These are phyloP conservation scores for Gnomoniopsis smithogilvyi DNA, from an alignment of 2,329 filamentous ascomycete genomes.

Conservation along the genomic window DNA sequence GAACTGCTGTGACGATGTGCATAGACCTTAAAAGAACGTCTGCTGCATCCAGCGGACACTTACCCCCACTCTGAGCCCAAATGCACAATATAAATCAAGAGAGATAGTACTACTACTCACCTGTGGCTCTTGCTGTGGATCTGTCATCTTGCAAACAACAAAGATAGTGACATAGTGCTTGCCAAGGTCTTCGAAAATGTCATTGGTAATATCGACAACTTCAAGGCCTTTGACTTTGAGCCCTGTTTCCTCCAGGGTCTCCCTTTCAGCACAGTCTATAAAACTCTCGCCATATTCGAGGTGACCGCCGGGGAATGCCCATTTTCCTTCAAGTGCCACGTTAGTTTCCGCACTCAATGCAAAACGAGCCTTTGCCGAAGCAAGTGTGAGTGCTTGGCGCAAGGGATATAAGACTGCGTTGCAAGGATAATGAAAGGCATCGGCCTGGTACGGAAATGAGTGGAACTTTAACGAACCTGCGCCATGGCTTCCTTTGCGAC, in stretches of 20 bases:
- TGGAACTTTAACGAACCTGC: conserved; percentile 36
- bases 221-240: conserved; percentile 50
- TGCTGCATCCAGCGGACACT: neutral
- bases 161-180: conserved; percentile 78
- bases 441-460: neutral
- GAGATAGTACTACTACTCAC: conserved; percentile 36
- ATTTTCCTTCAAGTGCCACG: conserved; percentile 26
- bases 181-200: conserved; percentile 53
- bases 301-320: conserved; percentile 72
- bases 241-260: conserved; percentile 69
- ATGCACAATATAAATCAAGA: no score
- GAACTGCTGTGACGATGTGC: no score
- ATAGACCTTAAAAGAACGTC: neutral
- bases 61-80: conserved; percentile 19
- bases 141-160: conserved; percentile 49
- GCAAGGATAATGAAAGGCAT: neutral
- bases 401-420: neutral
- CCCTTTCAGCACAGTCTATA: conserved; percentile 61
- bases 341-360: neutral
- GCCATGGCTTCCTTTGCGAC: conserved; percentile 47
- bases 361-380: neutral
- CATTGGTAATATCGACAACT: conserved; percentile 63
- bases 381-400: neutral
- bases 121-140: conserved; percentile 46
- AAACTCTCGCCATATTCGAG: conserved; percentile 67